phyloP scores from a whole-genome alignment of 148 eudicot species.

The Spergularia bocconei region DNA sequence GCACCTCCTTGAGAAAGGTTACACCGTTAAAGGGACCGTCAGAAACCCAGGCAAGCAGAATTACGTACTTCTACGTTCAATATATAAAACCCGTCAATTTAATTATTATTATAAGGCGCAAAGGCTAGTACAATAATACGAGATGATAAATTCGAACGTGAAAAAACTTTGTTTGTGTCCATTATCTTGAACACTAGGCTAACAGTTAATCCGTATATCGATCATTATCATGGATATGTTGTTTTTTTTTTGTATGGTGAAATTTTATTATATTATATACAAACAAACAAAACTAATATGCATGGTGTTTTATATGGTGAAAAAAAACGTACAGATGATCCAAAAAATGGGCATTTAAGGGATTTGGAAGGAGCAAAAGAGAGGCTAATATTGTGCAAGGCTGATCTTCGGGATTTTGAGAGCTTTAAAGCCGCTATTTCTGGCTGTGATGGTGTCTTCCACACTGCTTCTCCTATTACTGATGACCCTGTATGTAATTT shows the following conservation, averaged over 20 bases:
- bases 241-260: not conserved
- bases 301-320: conserved; percentile 1
- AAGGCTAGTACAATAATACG: not conserved
- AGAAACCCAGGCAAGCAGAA: conserved; percentile 68
- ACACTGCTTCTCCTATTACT: conserved; percentile 91
- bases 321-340: conserved; percentile 67
- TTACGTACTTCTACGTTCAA: not conserved
- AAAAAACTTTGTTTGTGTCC: too few species aligned
- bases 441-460: conserved; percentile 91
- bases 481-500: conserved; percentile 71
- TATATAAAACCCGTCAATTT: too few species aligned
- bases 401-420: conserved; percentile 77
- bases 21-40: conserved; percentile 75
- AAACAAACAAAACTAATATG: not conserved
- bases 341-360: conserved; percentile 76
- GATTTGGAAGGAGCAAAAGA: conserved; percentile 86
- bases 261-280: not conserved
- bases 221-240: not conserved
- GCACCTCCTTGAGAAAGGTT: conserved; percentile 68
- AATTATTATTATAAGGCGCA: too few species aligned
- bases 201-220: too few species aligned
- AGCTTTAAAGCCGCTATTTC: conserved; percentile 68
- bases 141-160: too few species aligned
- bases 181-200: too few species aligned
- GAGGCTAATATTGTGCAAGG: conserved; percentile 69